These are phyloP conservation scores for Testicularia cyperi DNA, from an alignment of 1,284 basidiomycete genomes.

Conservation along the genomic window DNA sequence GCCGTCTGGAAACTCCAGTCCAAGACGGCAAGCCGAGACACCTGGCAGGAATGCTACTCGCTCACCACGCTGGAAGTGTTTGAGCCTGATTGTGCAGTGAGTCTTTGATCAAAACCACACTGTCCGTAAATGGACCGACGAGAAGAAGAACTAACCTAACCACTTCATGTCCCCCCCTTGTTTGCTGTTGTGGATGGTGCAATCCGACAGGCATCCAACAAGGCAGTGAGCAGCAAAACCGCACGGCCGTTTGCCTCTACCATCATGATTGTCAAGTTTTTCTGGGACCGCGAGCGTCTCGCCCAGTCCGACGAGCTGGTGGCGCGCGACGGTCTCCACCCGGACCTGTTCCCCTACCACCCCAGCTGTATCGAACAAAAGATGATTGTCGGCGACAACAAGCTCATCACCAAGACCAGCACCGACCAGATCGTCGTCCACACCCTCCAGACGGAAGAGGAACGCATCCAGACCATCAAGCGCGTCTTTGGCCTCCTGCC, in stretches of 20 bases:
- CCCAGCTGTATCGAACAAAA: conserved; percentile 16
- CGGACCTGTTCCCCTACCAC: conserved; percentile 27
- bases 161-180: too few species aligned
- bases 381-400: conserved; percentile 15
- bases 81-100: conserved; percentile 9
- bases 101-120: too few species aligned
- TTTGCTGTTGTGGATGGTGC: neutral
- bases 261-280: conserved; percentile 15
- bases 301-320: neutral
- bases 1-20: conserved; percentile 17
- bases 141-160: too few species aligned
- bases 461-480: conserved; percentile 22
- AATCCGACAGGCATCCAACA: neutral
- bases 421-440: neutral
- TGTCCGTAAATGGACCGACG: too few species aligned
- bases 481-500: conserved; percentile 11
- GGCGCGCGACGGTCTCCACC: conserved; percentile 2
- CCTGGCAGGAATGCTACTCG: conserved; percentile 26
- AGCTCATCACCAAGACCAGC: conserved; percentile 8
- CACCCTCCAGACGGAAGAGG: conserved; percentile 5
- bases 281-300: neutral
- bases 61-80: conserved; percentile 14
- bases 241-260: conserved; percentile 11
- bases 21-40: conserved; percentile 1
- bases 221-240: neutral